Percentiles rank a stretch among this genome's conserved stretches.
Conservation (phyloP, 2,329 filamentous ascomycete species). For the Cladosporium halotolerans region DNA sequence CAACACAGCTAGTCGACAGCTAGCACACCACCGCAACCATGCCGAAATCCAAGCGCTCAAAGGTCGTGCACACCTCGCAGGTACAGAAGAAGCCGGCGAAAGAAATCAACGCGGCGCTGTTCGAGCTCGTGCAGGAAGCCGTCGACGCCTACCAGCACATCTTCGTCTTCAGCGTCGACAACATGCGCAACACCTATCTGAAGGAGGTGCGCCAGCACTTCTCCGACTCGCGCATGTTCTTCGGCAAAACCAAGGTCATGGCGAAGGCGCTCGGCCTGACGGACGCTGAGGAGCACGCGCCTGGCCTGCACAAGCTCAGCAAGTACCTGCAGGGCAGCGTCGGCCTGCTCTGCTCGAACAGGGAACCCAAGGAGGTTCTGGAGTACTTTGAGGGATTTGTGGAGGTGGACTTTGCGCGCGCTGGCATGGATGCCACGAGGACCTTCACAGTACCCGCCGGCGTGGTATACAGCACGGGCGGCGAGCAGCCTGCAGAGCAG, state of each 20-base stretch:
- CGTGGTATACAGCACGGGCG: constrained; percentile 69
- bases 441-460: constrained; percentile 76
- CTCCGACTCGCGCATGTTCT: constrained; percentile 84
- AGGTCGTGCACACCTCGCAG: constrained; percentile 82
- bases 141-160: constrained; percentile 82
- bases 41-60: constrained; percentile 94
- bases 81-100: constrained; percentile 84
- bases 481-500: constrained; percentile 70
- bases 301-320: constrained; percentile 65
- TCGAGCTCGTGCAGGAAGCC: constrained; percentile 78
- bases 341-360: constrained; percentile 84
- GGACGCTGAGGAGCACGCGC: constrained; percentile 65
- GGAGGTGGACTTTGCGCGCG: constrained; percentile 84
- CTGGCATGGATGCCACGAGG: constrained; percentile 68
- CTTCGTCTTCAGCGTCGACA: constrained; percentile 89
- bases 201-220: constrained; percentile 85
- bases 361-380: constrained; percentile 59
- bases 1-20: constrained; percentile 8
- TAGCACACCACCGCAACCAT: constrained; percentile 47
- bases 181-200: constrained; percentile 96
- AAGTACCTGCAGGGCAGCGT: constrained; percentile 72
- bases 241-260: constrained; percentile 99
- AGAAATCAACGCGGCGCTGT: constrained; percentile 79
- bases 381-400: constrained; percentile 66
- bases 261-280: constrained; percentile 80